Base-by-base conservation (phyloP, 768 basidiomycete genomes). In the Phaeolepiota aurea region DNA sequence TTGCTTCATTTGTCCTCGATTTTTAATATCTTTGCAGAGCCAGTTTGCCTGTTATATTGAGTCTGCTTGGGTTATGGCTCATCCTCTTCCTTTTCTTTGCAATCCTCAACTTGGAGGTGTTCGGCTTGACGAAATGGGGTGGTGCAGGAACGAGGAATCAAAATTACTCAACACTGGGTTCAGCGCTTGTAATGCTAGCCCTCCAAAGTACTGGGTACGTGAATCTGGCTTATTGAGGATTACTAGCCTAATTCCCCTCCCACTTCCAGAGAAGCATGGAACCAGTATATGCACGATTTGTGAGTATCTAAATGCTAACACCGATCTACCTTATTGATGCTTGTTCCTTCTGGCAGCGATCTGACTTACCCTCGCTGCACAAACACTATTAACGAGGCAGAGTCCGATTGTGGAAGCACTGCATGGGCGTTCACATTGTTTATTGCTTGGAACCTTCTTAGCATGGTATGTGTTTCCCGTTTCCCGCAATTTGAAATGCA, bases 251-350 rank as follows among this genome's bases (percentile, higher is more conserved):
- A 38, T 34, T 34, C 40, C 9, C 9, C 15, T 9, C 15, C 7
- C 20, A 13, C 13, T 39, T 48, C 4, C 48, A 92, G 92, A 5
- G 93, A 97, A 58, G 89, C 82, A 0, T 98, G 94, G 94, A 97
- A 97, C 56, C 79, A 83, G 50, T 96, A 83, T 57, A 97, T 97
- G 94, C 93, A 97, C 55, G 88, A 97, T 62, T 94, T 79, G 88
- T 92, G 56, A 54, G 83, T 62, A 4, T 21, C 38, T 13, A 21
- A 16, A 20, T 37, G 7, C 3, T 20, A 30, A 22, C 22, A 39
- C 2, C 13, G 13, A 21, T 44, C 31, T 22, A 18, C 30, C 21
- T n/a, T 28, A 21, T 38, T 20, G n/a, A 32, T 33, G 10, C 40
- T n/a, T 14, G 10, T 28, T 25, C 28, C 31, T 9, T 37, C n/a